Evolutionary conservation across 163 green algal genomes (phyloP).

Genomic region (Trebouxia gelatinosa): DNA sequence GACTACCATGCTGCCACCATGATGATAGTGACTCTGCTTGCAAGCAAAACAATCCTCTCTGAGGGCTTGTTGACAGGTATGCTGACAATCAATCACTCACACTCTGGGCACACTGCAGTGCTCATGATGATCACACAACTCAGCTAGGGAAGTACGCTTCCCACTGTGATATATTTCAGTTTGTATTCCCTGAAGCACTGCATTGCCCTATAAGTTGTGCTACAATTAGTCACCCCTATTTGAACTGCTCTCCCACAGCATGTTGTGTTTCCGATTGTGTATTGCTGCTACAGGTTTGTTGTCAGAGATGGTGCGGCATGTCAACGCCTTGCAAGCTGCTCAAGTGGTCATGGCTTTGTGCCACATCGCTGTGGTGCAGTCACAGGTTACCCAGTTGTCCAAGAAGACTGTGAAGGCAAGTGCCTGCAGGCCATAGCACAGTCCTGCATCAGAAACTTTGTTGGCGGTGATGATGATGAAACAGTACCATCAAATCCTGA

Average conservation of each 20-base stretch:
- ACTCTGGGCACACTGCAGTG: background rate
- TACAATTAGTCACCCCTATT: too few relatives aligned
- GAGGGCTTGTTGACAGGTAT: slow-evolving; percentile 12
- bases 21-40: slow-evolving; percentile 75
- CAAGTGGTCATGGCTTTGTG: slow-evolving; percentile 16
- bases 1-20: slow-evolving; percentile 74
- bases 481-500: slow-evolving; percentile 31
- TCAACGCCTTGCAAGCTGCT: background rate
- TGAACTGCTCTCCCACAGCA: too few relatives aligned
- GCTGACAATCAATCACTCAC: background rate
- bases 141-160: too few relatives aligned
- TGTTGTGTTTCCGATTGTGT: too few relatives aligned
- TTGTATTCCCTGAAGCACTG: slow-evolving; percentile 86
- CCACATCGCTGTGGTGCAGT: slow-evolving; percentile 1
- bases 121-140: slow-evolving; percentile 61
- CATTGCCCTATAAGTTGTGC: background rate
- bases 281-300: slow-evolving; percentile 28
- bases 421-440: background rate
- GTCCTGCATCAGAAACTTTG: too few relatives aligned
- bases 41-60: slow-evolving; percentile 47
- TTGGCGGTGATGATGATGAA: slow-evolving; percentile 26
- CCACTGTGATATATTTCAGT: slow-evolving; percentile 54
- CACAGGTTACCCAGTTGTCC: slow-evolving; percentile 4
- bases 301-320: slow-evolving; percentile 19
- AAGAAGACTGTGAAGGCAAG: slow-evolving; percentile 11